phyloP scores from a whole-genome alignment of 495 filamentous ascomycete genomes.

The Aspergillus homomorphus region DNA sequence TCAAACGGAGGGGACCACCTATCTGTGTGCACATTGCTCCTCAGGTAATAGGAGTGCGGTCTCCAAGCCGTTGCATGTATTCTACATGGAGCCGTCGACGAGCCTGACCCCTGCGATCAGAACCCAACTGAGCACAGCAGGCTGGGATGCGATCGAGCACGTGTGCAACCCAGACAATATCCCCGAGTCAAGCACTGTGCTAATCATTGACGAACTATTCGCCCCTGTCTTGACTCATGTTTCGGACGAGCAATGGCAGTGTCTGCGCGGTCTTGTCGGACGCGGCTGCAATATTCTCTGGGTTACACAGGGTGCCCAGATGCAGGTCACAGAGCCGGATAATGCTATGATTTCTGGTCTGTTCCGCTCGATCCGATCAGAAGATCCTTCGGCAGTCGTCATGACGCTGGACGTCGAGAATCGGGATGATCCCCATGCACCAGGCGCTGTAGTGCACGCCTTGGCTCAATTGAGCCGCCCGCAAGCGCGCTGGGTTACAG shows the following conservation, averaged over 20 bases:
- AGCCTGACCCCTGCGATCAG: background rate
- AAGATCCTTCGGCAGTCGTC: constrained; percentile 24
- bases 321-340: constrained; percentile 26
- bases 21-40: background rate
- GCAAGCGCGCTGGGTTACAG: constrained; percentile 11
- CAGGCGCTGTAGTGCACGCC: background rate
- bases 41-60: background rate
- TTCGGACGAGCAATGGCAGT: constrained; percentile 6
- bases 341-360: constrained; percentile 28
- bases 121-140: background rate
- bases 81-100: background rate
- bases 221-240: constrained; percentile 3
- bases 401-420: constrained; percentile 33
- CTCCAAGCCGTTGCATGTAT: background rate
- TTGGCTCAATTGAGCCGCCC: constrained; percentile 10
- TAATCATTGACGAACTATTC: constrained; percentile 5
- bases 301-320: constrained; percentile 32
- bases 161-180: background rate
- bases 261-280: background rate
- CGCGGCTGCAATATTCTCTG: constrained; percentile 22
- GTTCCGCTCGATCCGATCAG: constrained; percentile 24
- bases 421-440: constrained; percentile 6
- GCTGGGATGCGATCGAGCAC: background rate
- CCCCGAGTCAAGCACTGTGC: background rate
- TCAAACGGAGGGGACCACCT: background rate